Evolutionary conservation across 2,329 filamentous ascomycete species (phyloP), one percentile per base, ranked within the genome.

Genomic region (Thielaviopsis populi): DNA sequence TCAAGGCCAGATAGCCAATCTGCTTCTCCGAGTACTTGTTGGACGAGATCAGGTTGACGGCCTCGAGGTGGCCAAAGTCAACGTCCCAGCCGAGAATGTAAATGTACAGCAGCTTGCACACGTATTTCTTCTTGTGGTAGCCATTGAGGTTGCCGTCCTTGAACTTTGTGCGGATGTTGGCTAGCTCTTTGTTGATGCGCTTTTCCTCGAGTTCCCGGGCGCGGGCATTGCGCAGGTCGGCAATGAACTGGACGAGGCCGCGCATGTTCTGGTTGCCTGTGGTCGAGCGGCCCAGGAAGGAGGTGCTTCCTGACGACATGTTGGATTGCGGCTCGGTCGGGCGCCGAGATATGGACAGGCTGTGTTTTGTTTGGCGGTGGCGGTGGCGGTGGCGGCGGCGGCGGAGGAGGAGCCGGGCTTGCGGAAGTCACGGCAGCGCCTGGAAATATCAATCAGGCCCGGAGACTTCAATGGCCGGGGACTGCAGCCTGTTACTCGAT

Each of bases 41-140:
- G 64, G 92, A 91, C 33, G 92, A 96, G 69, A 99, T 95, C 71
- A 99, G 83, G 72, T 97, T 97, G 72, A 99, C 92, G 41, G 95
- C 95, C 77, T 99, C 94, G 69, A 99, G 84, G 73, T 99, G 94
- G 64, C 94, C 94, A 75, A 99, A 99, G 74, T 97, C 95, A 76
- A 99, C 92, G 74, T 99, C 92, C 88, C 94, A 99, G 59, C 94
- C 94, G 68, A 99, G 83, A 66, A 99, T 99, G 75, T 99, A 99
- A 71, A 99, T 97, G 75, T 99, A 99, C 67, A 99, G 80, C 69
- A 99, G 84, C 85, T 99, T 99, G 89, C 94, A 99, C 69, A 99
- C 94, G 74, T 99, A 99, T 88, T 99, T 99, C 83, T 99, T 99
- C 80, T 95, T 96, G 79, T 96, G 91, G 73, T 99, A 99, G 69